Percentiles rank a stretch among this genome's conserved stretches.
Evolutionary conservation across 495 filamentous ascomycete species (phyloP).

Genomic region (Talaromyces liani): DNA sequence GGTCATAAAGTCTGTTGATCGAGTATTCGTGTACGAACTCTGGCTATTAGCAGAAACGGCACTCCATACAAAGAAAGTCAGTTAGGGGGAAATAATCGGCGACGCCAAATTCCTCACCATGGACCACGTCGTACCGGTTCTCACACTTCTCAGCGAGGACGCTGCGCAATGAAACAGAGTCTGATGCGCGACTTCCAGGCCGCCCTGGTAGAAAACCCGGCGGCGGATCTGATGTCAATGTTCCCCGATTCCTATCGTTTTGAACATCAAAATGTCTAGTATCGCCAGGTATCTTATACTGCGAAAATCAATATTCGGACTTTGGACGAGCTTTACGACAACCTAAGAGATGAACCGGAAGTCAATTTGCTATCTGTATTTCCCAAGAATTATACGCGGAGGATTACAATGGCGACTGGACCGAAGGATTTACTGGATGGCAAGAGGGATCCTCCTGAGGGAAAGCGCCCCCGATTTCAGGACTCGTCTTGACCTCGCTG

Average conservation of each 20-base stretch:
- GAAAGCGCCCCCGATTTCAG: conserved; percentile 9
- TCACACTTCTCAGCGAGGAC: neutral
- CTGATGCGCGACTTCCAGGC: conserved; percentile 14
- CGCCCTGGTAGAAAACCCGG: conserved; percentile 14
- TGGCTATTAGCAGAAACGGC: no score
- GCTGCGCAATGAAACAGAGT: conserved; percentile 15
- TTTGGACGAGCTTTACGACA: conserved; percentile 10
- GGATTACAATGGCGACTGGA: conserved; percentile 13
- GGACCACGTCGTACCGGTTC: no score
- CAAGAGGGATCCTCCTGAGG: conserved; percentile 2
- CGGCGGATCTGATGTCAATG: conserved; percentile 15
- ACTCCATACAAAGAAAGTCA: no score
- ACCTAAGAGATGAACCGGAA: conserved; percentile 12
- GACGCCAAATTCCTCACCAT: no score
- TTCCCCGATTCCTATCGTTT: conserved; percentile 11
- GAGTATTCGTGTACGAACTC: no score
- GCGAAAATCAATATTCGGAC: conserved; percentile 11
- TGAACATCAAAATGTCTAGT: conserved; percentile 11
- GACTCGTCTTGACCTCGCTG: conserved; percentile 8
- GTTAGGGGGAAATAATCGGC: no score
- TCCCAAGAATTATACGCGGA: conserved; percentile 12
- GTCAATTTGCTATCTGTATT: conserved; percentile 15
- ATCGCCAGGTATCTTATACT: conserved; percentile 9
- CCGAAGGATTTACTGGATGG: neutral
- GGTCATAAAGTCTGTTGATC: no score